Evolutionary conservation across 257 asterid species (phyloP).

Genomic region (Primulina huaijiensis): DNA sequence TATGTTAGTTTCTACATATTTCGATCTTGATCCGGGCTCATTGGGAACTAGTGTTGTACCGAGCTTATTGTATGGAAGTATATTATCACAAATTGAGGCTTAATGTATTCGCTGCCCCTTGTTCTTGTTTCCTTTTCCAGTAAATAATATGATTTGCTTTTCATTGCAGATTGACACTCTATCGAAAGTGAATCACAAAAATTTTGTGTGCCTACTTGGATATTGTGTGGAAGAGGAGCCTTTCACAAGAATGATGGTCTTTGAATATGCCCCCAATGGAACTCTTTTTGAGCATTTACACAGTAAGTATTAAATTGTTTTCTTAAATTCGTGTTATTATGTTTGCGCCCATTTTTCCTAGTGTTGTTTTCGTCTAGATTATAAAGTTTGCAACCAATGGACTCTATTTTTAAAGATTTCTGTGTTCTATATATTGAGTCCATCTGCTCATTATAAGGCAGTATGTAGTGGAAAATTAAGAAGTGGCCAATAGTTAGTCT

Average conservation of each 20-base stretch:
- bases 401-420: no score
- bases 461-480: no score
- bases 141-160: not conserved
- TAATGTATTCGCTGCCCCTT: not conserved
- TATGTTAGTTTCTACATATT: not conserved
- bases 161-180: conserved; percentile 57
- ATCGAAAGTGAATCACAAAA: conserved; percentile 81
- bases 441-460: no score
- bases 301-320: conserved; percentile 45
- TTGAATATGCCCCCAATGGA: conserved; percentile 93
- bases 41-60: not conserved
- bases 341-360: not conserved
- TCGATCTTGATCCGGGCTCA: not conserved
- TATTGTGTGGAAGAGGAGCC: conserved; percentile 73
- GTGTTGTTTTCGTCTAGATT: not conserved
- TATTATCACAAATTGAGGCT: not conserved
- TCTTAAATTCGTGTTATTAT: not conserved
- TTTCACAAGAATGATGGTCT: conserved; percentile 87
- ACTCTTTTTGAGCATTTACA: conserved; percentile 88
- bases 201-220: conserved; percentile 76
- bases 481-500: no score
- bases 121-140: not conserved
- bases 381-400: not conserved
- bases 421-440: not conserved
- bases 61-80: no score